Evolutionary conservation across 2,329 filamentous ascomycete species (phyloP).

Genomic region (Tolypocladium paradoxum): DNA sequence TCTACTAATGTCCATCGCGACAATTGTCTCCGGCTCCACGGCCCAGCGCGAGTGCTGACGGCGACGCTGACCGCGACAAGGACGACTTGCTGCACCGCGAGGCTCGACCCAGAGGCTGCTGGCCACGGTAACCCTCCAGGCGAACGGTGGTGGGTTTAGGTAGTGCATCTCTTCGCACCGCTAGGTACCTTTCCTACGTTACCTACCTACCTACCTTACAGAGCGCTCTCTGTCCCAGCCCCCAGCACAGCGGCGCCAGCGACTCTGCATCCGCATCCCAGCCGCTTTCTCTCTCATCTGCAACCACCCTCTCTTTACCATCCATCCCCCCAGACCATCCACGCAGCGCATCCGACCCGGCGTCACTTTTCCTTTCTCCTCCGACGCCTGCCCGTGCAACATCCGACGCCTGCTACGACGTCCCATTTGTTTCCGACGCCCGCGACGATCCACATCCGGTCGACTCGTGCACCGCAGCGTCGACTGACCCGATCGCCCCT

Average conservation of each 20-base stretch:
- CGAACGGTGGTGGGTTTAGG: too few relatives aligned
- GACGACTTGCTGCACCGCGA: too few relatives aligned
- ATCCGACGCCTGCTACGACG: background rate
- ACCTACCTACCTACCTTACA: background rate
- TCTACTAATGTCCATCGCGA: constrained; percentile 12
- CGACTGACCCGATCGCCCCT: constrained; percentile 7
- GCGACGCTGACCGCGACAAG: constrained; percentile 3
- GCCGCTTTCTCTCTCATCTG: constrained; percentile 6
- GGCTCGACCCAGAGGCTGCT: background rate
- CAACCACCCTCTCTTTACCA: constrained; percentile 3
- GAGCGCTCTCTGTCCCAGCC: constrained; percentile 7
- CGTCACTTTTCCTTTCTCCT: background rate
- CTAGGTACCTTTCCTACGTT: too few relatives aligned
- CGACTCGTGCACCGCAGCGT: constrained; percentile 3
- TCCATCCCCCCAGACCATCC: constrained; percentile 6
- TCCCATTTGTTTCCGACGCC: constrained; percentile 4
- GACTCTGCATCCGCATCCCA: constrained; percentile 1
- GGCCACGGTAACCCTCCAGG: background rate
- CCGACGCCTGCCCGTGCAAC: background rate
- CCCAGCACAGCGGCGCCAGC: constrained; percentile 2
- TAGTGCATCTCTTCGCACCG: background rate
- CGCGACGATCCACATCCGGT: constrained; percentile 5
- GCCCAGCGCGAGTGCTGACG: constrained; percentile 12
- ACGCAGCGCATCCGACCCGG: constrained; percentile 2
- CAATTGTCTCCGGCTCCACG: constrained; percentile 15